A percentile compares a stretch with the other conserved stretches of the same genome.
These are phyloP conservation scores for Mucor irregularis DNA, from an alignment of 371 early-diverging fungal genomes.

Conservation along the genomic window DNA sequence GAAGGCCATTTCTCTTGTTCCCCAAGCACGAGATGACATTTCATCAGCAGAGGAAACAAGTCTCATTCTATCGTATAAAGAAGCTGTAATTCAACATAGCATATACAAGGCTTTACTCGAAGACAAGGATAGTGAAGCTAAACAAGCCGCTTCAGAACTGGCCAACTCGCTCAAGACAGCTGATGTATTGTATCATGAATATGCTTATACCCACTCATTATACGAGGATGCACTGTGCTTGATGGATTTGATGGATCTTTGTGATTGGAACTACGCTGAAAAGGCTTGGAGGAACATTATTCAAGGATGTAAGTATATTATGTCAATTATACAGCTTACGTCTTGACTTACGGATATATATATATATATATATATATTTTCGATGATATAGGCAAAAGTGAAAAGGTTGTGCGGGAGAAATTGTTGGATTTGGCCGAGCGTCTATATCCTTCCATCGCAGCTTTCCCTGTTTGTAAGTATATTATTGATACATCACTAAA, in stretches of 20 bases:
- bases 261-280: conserved; percentile 6
- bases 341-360: no score
- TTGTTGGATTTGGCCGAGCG: conserved; percentile 2
- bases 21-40: neutral
- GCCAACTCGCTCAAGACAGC: neutral
- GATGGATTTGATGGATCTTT: conserved; percentile 12
- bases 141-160: neutral
- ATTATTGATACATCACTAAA: no score
- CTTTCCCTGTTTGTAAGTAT: conserved; percentile 28
- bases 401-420: conserved; percentile 3
- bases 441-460: conserved; percentile 17
- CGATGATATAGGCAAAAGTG: conserved; percentile 1
- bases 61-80: neutral
- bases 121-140: neutral
- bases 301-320: conserved; percentile 2
- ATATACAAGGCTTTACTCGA: neutral
- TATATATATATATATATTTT: no score
- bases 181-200: conserved; percentile 2
- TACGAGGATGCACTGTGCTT: conserved; percentile 20
- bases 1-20: conserved; percentile 1
- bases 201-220: conserved; percentile 5
- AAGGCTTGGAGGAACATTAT: conserved; percentile 17
- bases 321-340: no score
- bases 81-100: conserved; percentile 8
- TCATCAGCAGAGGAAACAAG: neutral